phyloP scores from a whole-genome alignment of 805 yeast genomes.

The Ogataea wickerhamii region DNA sequence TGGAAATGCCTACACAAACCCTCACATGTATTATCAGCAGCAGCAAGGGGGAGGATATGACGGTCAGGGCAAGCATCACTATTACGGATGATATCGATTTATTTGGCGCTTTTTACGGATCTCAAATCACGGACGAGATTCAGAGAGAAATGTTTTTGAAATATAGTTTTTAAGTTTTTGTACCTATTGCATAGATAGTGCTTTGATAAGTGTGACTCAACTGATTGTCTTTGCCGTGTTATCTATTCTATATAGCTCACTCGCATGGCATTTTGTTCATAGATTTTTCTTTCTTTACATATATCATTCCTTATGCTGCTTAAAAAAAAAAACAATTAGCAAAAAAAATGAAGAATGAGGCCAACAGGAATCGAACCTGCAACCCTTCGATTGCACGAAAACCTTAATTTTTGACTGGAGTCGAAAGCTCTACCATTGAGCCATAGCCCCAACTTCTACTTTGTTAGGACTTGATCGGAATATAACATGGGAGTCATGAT shows the following conservation, averaged over 20 bases:
- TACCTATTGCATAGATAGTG: too few relatives aligned
- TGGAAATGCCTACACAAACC: conserved; percentile 26
- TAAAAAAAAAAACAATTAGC: not conserved
- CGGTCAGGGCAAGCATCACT: conserved; percentile 12
- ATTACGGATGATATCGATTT: conserved; percentile 6
- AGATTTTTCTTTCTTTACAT: too few relatives aligned
- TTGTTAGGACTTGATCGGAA: not conserved
- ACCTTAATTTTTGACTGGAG: conserved; percentile 45
- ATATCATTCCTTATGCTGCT: too few relatives aligned
- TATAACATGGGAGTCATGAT: not conserved
- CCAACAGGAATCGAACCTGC: conserved; percentile 89
- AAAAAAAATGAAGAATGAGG: conserved; percentile 47
- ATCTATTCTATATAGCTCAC: too few relatives aligned
- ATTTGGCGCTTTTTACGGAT: too few relatives aligned
- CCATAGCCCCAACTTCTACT: conserved; percentile 55
- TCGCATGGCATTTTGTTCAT: too few relatives aligned
- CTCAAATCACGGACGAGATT: too few relatives aligned
- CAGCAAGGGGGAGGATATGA: conserved; percentile 17
- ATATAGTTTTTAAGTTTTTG: too few relatives aligned
- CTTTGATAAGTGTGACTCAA: too few relatives aligned
- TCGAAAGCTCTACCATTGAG: conserved; percentile 80
- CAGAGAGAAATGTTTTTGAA: too few relatives aligned
- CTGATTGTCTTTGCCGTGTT: too few relatives aligned
- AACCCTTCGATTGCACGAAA: conserved; percentile 64
- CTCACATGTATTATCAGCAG: conserved; percentile 31